These are phyloP conservation scores for Trichophyton mentagrophytes DNA, from an alignment of 2,329 filamentous ascomycete genomes.

Conservation along the genomic window DNA sequence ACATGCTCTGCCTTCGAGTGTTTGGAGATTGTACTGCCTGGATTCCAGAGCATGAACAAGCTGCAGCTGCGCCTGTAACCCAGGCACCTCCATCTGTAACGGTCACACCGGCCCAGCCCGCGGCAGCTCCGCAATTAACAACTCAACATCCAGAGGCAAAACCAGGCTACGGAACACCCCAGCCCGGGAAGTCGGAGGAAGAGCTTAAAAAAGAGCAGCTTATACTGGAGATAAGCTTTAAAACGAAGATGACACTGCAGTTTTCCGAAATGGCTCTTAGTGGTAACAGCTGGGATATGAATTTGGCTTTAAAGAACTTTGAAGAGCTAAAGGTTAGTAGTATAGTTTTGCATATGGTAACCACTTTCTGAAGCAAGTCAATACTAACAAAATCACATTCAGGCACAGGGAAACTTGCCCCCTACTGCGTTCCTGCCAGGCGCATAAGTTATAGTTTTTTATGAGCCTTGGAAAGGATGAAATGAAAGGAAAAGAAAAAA, in stretches of 20 bases:
- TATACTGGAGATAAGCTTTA: slow-evolving; percentile 55
- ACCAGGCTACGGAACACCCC: slow-evolving; percentile 29
- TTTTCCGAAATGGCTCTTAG: slow-evolving; percentile 72
- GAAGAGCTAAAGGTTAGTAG: slow-evolving; percentile 55
- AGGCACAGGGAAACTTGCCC: slow-evolving; percentile 14
- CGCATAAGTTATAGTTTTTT: slow-evolving; percentile 4
- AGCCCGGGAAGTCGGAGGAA: slow-evolving; percentile 34
- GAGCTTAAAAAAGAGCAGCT: slow-evolving; percentile 56
- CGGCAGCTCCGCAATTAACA: slow-evolving; percentile 7
- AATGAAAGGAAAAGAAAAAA: no score
- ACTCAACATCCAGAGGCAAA: slow-evolving; percentile 22
- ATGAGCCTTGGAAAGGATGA: not conserved
- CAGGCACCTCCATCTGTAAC: not conserved
- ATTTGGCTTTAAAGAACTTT: slow-evolving; percentile 62
- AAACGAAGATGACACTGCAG: slow-evolving; percentile 66
- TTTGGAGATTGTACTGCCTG: slow-evolving; percentile 48
- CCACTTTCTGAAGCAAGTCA: not conserved
- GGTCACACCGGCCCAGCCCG: slow-evolving; percentile 12
- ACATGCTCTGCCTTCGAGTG: slow-evolving; percentile 61
- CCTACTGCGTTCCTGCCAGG: slow-evolving; percentile 13
- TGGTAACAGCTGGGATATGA: slow-evolving; percentile 68
- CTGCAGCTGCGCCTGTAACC: not conserved
- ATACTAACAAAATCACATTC: not conserved
- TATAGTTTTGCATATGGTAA: not conserved
- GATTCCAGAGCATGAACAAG: slow-evolving; percentile 29